Conservation (phyloP, 2,329 filamentous ascomycete genomes). For the Chaetomium strumarium region DNA sequence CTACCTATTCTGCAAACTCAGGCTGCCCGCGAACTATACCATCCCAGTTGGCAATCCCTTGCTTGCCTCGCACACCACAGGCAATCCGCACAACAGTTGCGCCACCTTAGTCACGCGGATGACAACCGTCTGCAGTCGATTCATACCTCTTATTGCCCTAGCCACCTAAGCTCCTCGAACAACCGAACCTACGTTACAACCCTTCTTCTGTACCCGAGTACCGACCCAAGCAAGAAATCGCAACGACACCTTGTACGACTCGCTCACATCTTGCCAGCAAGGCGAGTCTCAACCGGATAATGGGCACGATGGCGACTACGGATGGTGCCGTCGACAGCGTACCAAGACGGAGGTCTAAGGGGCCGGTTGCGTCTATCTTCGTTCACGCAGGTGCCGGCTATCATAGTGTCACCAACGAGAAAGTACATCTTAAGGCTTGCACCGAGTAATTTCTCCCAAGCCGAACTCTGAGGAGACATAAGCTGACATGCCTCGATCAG, state of each 20-base stretch:
- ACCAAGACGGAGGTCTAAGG: conserved; percentile 13
- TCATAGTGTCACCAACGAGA: conserved; percentile 82
- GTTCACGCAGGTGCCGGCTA: conserved; percentile 94
- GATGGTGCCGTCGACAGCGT: conserved; percentile 22
- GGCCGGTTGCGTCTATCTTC: conserved; percentile 62
- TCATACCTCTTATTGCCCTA: background rate
- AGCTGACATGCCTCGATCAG: conserved; percentile 39
- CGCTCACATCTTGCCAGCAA: background rate
- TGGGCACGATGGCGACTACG: conserved; percentile 11
- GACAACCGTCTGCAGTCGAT: background rate
- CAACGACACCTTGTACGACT: too few relatives aligned
- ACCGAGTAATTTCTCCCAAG: conserved; percentile 60
- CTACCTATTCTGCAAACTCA: background rate
- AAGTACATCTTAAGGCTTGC: conserved; percentile 77
- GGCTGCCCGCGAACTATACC: background rate
- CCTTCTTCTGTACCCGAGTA: too few relatives aligned
- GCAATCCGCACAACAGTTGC: background rate
- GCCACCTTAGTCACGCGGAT: background rate
- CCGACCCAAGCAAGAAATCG: too few relatives aligned
- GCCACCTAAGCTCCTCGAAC: background rate
- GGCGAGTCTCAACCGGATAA: background rate
- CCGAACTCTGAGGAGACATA: background rate
- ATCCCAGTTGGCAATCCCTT: background rate
- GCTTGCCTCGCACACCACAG: background rate
- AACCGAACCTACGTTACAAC: too few relatives aligned